Conservation (phyloP, 768 basidiomycete species). For the Phylloporus scabripes region DNA sequence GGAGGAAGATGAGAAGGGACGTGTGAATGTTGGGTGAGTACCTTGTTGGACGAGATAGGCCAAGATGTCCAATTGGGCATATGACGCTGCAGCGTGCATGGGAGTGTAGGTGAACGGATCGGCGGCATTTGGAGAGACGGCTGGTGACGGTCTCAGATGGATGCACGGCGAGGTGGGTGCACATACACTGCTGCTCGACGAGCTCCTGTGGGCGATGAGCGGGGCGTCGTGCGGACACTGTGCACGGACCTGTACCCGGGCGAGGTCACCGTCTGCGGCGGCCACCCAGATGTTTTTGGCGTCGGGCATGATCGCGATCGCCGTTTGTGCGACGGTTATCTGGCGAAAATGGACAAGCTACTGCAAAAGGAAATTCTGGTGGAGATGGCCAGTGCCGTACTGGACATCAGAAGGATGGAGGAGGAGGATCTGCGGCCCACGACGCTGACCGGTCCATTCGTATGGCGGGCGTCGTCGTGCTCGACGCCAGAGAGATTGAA, state of each 20-base stretch:
- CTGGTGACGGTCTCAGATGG: slow-evolving; percentile 27
- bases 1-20: background rate
- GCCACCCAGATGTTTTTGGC: slow-evolving; percentile 86
- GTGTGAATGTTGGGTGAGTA: slow-evolving; percentile 20
- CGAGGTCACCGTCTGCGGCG: slow-evolving; percentile 82
- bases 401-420: background rate
- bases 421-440: background rate
- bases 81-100: slow-evolving; percentile 94
- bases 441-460: background rate
- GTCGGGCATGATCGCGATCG: slow-evolving; percentile 28
- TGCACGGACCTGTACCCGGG: slow-evolving; percentile 60
- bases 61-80: slow-evolving; percentile 71
- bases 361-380: slow-evolving; percentile 25
- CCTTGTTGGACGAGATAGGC: slow-evolving; percentile 74
- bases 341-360: slow-evolving; percentile 9
- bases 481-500: background rate
- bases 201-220: slow-evolving; percentile 40
- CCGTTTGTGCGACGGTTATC: slow-evolving; percentile 7
- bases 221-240: background rate
- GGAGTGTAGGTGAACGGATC: slow-evolving; percentile 77
- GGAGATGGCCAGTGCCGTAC: background rate
- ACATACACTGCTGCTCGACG: slow-evolving; percentile 54
- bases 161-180: slow-evolving; percentile 7
- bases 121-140: slow-evolving; percentile 62
- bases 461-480: background rate